Conservation (phyloP, 2,329 filamentous ascomycete genomes). For the Fusarium phyllophilum region DNA sequence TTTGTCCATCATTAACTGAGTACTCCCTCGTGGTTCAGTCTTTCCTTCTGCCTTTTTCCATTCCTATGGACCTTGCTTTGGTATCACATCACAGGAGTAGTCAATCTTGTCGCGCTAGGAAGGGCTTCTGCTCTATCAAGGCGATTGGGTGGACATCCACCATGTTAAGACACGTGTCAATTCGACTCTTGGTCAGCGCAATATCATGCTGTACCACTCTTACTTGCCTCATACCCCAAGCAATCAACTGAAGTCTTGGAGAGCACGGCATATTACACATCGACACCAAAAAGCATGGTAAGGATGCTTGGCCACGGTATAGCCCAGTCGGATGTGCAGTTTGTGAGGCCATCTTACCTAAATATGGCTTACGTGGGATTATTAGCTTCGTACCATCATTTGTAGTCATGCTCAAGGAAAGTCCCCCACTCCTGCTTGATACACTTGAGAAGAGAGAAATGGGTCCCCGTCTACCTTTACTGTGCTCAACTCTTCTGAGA, state of each 20-base stretch:
- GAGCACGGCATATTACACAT: not conserved
- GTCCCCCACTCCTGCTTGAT: not conserved
- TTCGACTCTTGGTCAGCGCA: not conserved
- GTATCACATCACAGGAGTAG: not conserved
- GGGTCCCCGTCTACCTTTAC: not conserved
- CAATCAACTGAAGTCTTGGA: not conserved
- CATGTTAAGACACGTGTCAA: not conserved
- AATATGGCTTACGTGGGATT: not conserved
- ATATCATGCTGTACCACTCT: not conserved
- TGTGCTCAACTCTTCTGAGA: not conserved
- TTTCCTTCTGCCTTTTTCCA: not conserved
- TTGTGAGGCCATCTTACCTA: not conserved
- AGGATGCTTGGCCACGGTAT: not conserved
- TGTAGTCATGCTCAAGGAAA: rapidly evolving
- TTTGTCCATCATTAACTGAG: not conserved
- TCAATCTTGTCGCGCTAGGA: rapidly evolving
- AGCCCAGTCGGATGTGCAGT: not conserved
- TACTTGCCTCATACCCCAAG: not conserved
- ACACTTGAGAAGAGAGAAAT: not conserved
- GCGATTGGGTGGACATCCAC: rapidly evolving
- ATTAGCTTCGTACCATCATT: not conserved
- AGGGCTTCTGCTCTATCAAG: not conserved
- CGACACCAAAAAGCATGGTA: not conserved
- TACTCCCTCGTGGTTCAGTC: not conserved
- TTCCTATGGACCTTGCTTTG: rapidly evolving